A percentile compares a stretch with the other conserved stretches of the same genome.
Evolutionary conservation across 148 eudicot genomes (phyloP).

Genomic region (Fallopia convolvulus): DNA sequence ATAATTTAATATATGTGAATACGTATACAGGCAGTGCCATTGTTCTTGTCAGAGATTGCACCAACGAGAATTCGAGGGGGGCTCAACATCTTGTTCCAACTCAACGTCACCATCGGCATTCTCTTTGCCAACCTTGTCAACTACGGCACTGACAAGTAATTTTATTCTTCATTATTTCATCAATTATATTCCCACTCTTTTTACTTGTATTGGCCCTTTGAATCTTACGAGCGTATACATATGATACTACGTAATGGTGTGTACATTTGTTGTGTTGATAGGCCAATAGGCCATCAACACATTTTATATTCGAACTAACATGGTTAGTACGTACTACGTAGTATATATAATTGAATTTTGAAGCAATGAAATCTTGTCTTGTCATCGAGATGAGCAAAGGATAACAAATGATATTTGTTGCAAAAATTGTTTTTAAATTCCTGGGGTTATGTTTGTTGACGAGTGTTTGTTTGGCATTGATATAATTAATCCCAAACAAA

Average conservation of each 20-base stretch:
- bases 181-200: too few relatives aligned
- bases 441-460: not conserved
- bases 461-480: not conserved
- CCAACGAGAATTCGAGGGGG: constrained; percentile 85
- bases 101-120: constrained; percentile 84
- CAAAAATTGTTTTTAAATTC: not conserved
- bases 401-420: not conserved
- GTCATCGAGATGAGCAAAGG: not conserved
- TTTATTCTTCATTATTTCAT: too few relatives aligned
- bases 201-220: not conserved
- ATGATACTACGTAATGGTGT: not conserved
- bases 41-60: constrained; percentile 91
- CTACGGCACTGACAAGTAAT: constrained; percentile 72
- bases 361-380: not conserved
- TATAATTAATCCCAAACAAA: not conserved
- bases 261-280: not conserved
- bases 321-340: not conserved
- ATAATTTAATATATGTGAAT: too few relatives aligned
- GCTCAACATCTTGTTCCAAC: constrained; percentile 83
- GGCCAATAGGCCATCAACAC: not conserved
- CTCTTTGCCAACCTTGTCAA: constrained; percentile 83
- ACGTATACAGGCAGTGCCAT: constrained; percentile 69
- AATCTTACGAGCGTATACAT: too few relatives aligned
- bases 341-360: not conserved
- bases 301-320: not conserved